A percentile compares a stretch with the other conserved stretches of the same genome.
Conservation (phyloP, 2,329 filamentous ascomycete genomes). For the Penicillium hordei region DNA sequence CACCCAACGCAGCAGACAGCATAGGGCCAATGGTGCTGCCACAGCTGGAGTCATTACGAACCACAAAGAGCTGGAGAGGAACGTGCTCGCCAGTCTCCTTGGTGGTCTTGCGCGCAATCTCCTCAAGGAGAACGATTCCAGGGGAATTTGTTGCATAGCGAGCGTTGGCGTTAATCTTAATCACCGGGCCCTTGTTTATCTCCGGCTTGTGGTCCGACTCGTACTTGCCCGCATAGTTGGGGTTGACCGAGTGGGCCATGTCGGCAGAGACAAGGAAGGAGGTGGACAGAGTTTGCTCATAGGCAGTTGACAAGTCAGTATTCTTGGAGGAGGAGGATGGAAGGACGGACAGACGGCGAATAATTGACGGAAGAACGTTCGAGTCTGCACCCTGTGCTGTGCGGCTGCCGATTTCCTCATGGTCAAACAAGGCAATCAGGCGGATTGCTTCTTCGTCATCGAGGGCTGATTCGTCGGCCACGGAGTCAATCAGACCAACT, state of each 20-base stretch:
- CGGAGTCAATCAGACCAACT: conserved; percentile 77
- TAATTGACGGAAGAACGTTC: conserved; percentile 82
- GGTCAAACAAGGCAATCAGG: conserved; percentile 91
- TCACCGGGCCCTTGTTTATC: conserved; percentile 94
- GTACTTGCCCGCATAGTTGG: conserved; percentile 91
- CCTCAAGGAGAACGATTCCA: conserved; percentile 87
- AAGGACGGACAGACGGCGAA: conserved; percentile 81
- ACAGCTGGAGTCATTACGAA: conserved; percentile 91
- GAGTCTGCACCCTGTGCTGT: conserved; percentile 93
- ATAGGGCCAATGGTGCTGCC: conserved; percentile 98
- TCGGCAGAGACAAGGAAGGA: conserved; percentile 95
- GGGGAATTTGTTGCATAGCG: conserved; percentile 96
- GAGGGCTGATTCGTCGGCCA: conserved; percentile 63
- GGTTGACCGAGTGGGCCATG: conserved; percentile 95
- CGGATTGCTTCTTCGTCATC: conserved; percentile 79
- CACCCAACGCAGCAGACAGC: conserved; percentile 80
- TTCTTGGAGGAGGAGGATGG: conserved; percentile 61
- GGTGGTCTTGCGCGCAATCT: conserved; percentile 67
- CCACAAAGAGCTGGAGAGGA: conserved; percentile 92
- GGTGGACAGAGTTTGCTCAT: conserved; percentile 85
- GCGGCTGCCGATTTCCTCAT: conserved; percentile 92
- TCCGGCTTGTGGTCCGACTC: conserved; percentile 86
- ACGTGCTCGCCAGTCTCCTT: conserved; percentile 63
- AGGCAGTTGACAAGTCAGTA: conserved; percentile 71
- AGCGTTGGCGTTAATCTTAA: conserved; percentile 98